Conservation (phyloP, 768 basidiomycete species). For the Mycena haematopus region DNA sequence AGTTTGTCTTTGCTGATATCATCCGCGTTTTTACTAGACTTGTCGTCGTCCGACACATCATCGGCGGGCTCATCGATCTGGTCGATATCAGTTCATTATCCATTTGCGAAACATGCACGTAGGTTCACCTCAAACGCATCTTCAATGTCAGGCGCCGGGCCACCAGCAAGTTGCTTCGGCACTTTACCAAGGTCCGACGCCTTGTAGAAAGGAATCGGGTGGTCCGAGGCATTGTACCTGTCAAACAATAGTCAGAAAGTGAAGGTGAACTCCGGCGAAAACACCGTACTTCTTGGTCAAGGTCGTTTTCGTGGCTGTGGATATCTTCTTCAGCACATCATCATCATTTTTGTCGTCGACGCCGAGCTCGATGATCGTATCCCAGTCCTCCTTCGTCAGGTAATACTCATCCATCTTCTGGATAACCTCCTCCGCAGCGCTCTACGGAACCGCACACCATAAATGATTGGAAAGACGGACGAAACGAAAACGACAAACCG, state of each 20-base stretch:
- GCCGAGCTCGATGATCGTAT: conserved; percentile 92
- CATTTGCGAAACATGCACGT: not conserved
- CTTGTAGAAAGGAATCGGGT: conserved; percentile 96
- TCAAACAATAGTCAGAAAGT: not conserved
- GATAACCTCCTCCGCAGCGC: conserved; percentile 83
- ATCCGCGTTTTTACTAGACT: conserved; percentile 47
- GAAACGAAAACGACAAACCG: conserved; percentile 57
- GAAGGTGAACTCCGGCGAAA: conserved; percentile 2
- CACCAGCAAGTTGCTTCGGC: conserved; percentile 80
- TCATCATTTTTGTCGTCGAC: conserved; percentile 83
- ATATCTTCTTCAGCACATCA: conserved; percentile 80
- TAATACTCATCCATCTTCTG: conserved; percentile 93
- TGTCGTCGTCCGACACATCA: conserved; percentile 59
- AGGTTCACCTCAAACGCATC: conserved; percentile 82
- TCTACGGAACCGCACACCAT: conserved; percentile 49
- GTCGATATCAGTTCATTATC: not conserved
- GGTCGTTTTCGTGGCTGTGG: conserved; percentile 78
- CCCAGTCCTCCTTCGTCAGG: conserved; percentile 95
- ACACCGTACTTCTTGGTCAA: conserved; percentile 81
- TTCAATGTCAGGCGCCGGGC: conserved; percentile 87
- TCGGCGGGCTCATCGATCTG: conserved; percentile 55
- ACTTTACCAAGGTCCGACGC: conserved; percentile 78
- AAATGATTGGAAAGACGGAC: not conserved
- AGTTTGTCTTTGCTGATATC: conserved; percentile 63
- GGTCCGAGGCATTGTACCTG: conserved; percentile 89